Base-by-base conservation (phyloP, 2,329 filamentous ascomycete species). In the Coniochaeta ligniaria region DNA sequence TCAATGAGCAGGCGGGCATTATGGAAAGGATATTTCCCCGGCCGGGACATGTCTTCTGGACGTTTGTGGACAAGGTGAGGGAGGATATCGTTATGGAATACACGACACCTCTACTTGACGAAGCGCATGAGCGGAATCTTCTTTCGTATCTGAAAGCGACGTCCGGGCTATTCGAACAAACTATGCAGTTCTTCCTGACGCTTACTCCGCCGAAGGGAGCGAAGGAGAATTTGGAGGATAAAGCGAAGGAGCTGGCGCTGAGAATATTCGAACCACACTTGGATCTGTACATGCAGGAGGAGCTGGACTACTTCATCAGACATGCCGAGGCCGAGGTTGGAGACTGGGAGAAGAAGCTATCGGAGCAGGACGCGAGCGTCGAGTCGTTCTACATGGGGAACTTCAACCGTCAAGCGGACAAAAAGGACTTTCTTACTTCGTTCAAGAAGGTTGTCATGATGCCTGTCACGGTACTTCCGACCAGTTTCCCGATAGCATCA, bases 371-470 rank as follows among this genome's bases (percentile, higher is more conserved):
- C 66, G 92, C 91, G 17, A 90, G 89, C 2, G 88, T 91, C 0
- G 95, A 99, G 75, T 95, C 91, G 0, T 96, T 96, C 71, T 95
- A 92, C 76, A 97, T 98, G 94, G 90, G 89, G 26, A 97, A 92
- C 71, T 86, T 98, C 70, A 97, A 94, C 71, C 85, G 95, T 28
- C 92, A 96, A 72, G 95, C 92, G 1, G 95, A 96, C 64, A 99
- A 99, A 76, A 91, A 92, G 66, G 95, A 99, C 72, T 99, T 99
- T 68, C 72, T 99, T 63, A 95, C 88, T 54, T 96, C 93, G 0
- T 99, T 99, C 80, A 97, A 92, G 71, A 98, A 98, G 74, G 95
- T 99, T 9, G 91, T 99, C 65, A 97, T 99, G 93, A 96, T 96
- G 87, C 95, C 95, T 2, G 94, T 99, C 57, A 96, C 91, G 59